phyloP scores from a whole-genome alignment of 495 filamentous ascomycete genomes.

The Tricharina praecox region DNA sequence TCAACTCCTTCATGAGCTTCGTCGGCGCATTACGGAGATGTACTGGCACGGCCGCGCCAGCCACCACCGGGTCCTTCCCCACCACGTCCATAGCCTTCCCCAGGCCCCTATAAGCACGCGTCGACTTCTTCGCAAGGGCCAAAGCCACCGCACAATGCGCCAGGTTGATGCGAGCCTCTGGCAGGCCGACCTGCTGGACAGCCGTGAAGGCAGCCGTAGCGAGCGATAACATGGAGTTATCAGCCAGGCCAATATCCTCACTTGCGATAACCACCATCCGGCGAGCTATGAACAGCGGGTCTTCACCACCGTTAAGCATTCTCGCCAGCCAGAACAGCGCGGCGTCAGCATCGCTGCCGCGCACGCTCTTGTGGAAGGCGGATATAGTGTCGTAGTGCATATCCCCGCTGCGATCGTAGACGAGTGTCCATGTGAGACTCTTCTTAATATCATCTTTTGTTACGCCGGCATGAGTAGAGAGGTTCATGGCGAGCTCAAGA shows the following conservation, averaged over 20 bases:
- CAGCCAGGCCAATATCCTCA: slow-evolving; percentile 55
- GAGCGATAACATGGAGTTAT: slow-evolving; percentile 67
- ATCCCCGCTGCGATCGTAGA: slow-evolving; percentile 89
- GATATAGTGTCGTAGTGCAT: slow-evolving; percentile 94
- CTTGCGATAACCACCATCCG: slow-evolving; percentile 45
- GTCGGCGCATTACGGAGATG: slow-evolving; percentile 89
- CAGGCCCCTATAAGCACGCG: slow-evolving; percentile 67
- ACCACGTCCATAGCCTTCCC: slow-evolving; percentile 59
- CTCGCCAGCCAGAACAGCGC: slow-evolving; percentile 83
- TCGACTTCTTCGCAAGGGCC: slow-evolving; percentile 67
- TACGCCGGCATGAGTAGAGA: slow-evolving; percentile 30
- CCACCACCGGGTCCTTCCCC: slow-evolving; percentile 55
- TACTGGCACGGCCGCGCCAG: slow-evolving; percentile 60
- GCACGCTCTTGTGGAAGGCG: slow-evolving; percentile 89
- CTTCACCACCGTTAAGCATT: slow-evolving; percentile 93
- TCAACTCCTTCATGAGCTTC: slow-evolving; percentile 77
- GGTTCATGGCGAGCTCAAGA: slow-evolving; percentile 61
- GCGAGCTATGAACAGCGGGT: slow-evolving; percentile 79
- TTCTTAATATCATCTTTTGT: slow-evolving; percentile 55
- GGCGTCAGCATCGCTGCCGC: slow-evolving; percentile 72
- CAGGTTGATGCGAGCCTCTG: slow-evolving; percentile 82
- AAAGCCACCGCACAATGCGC: slow-evolving; percentile 77
- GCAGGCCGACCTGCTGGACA: slow-evolving; percentile 78
- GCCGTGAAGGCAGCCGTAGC: slow-evolving; percentile 73
- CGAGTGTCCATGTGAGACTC: slow-evolving; percentile 70